Percentiles rank a stretch among this genome's conserved stretches.
These are phyloP conservation scores for Coelastrella sp. DNA, from an alignment of 139 green algal species.

Conservation along the genomic window DNA sequence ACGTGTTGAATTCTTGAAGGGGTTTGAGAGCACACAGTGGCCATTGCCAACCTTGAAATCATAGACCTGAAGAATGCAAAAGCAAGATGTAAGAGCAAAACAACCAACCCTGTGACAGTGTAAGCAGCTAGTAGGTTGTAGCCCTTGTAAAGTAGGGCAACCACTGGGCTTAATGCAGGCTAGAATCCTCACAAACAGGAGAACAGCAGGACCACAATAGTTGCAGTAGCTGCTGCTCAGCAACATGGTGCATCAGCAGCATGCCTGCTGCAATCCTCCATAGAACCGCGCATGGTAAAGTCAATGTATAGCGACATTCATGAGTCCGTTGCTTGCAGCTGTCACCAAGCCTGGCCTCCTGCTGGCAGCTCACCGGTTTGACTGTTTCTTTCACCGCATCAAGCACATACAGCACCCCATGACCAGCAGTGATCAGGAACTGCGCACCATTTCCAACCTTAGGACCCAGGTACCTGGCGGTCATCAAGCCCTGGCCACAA, in stretches of 20 bases:
- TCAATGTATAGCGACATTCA: too few relatives aligned
- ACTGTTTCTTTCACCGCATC: neutral
- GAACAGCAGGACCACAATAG: too few relatives aligned
- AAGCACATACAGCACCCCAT: slow-evolving; percentile 25
- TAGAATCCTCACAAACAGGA: neutral
- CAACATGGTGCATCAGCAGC: too few relatives aligned
- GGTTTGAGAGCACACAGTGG: slow-evolving; percentile 28
- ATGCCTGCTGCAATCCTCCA: too few relatives aligned
- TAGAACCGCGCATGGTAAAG: too few relatives aligned
- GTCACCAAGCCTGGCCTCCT: neutral
- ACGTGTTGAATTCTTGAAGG: slow-evolving; percentile 17
- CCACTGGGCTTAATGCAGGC: neutral
- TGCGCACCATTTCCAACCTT: neutral
- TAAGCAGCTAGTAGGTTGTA: neutral
- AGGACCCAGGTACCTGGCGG: slow-evolving; percentile 8
- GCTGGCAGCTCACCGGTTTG: neutral
- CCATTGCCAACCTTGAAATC: slow-evolving; percentile 15
- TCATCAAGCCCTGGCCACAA: slow-evolving; percentile 33
- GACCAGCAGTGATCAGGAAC: slow-evolving; percentile 38
- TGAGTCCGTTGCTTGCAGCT: too few relatives aligned
- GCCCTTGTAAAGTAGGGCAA: neutral
- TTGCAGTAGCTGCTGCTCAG: too few relatives aligned
- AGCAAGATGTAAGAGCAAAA: neutral
- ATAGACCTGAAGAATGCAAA: neutral
- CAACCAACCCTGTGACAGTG: neutral